phyloP scores from a whole-genome alignment of 495 filamentous ascomycete species.

The Melanomma pulvis-pyrius region DNA sequence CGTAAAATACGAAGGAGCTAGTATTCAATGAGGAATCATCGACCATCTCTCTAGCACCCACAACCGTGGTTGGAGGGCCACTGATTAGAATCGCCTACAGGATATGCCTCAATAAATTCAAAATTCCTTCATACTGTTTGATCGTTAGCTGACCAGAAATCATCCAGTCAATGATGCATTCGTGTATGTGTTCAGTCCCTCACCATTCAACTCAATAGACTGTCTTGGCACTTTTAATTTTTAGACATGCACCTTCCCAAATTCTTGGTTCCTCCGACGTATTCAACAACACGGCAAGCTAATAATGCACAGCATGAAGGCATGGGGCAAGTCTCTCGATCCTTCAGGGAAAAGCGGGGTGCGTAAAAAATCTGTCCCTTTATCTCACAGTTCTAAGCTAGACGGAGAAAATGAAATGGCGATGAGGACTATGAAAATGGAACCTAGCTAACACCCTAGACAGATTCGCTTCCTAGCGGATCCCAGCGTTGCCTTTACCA shows the following conservation, averaged over 20 bases:
- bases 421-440: conserved; percentile 36
- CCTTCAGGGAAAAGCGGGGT: conserved; percentile 71
- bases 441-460: neutral
- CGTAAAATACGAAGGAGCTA: too few species aligned
- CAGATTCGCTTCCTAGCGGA: conserved; percentile 93
- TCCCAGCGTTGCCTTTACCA: conserved; percentile 78
- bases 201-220: too few species aligned
- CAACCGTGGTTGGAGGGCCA: too few species aligned
- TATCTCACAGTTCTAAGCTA: neutral
- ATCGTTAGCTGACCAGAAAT: conserved; percentile 40
- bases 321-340: conserved; percentile 77
- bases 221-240: neutral
- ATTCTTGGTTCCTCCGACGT: neutral
- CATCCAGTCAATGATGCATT: conserved; percentile 89
- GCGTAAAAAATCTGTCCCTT: conserved; percentile 45
- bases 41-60: too few species aligned
- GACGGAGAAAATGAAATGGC: neutral
- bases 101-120: too few species aligned
- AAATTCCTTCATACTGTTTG: too few species aligned
- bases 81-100: too few species aligned
- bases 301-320: conserved; percentile 68
- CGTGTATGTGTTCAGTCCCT: conserved; percentile 64
- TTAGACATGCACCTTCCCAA: neutral
- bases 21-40: too few species aligned
- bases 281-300: conserved; percentile 4